Evolutionary conservation across 352 stramenopile genomes (phyloP).

Genomic region (Phytophthora lateralis): DNA sequence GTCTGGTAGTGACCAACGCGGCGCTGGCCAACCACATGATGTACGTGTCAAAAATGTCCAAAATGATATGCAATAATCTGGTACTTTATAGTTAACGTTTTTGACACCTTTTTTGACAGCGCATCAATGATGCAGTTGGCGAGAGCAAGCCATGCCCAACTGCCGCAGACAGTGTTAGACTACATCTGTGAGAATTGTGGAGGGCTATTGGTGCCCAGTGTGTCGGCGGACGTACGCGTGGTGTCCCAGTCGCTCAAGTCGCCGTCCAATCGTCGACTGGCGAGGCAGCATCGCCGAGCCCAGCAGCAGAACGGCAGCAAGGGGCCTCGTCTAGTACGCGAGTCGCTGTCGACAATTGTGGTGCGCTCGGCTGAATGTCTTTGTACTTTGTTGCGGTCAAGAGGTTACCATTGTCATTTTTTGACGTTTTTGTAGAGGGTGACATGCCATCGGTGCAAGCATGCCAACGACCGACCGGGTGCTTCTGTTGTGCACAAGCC

Average conservation of each 20-base stretch:
- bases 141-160: conserved; percentile 33
- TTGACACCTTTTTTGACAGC: conserved; percentile 28
- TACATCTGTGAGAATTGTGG: conserved; percentile 72
- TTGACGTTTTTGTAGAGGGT: conserved; percentile 40
- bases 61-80: background rate
- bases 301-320: conserved; percentile 29
- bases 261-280: conserved; percentile 57
- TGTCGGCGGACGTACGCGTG: conserved; percentile 62
- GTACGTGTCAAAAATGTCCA: conserved; percentile 24
- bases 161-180: conserved; percentile 61
- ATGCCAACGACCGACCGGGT: conserved; percentile 51
- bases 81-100: background rate
- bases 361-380: conserved; percentile 21
- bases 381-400: too few species aligned
- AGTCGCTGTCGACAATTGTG: conserved; percentile 45
- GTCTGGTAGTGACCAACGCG: conserved; percentile 42
- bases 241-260: conserved; percentile 45
- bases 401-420: background rate
- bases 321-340: conserved; percentile 22
- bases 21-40: conserved; percentile 59
- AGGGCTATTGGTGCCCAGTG: conserved; percentile 61
- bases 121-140: conserved; percentile 60
- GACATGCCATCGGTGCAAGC: conserved; percentile 59
- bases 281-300: conserved; percentile 36
- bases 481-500: conserved; percentile 53